Evolutionary conservation across 2,329 filamentous ascomycete species (phyloP), one percentile per base, ranked within the genome.

Genomic region (Aspergillus sp.): DNA sequence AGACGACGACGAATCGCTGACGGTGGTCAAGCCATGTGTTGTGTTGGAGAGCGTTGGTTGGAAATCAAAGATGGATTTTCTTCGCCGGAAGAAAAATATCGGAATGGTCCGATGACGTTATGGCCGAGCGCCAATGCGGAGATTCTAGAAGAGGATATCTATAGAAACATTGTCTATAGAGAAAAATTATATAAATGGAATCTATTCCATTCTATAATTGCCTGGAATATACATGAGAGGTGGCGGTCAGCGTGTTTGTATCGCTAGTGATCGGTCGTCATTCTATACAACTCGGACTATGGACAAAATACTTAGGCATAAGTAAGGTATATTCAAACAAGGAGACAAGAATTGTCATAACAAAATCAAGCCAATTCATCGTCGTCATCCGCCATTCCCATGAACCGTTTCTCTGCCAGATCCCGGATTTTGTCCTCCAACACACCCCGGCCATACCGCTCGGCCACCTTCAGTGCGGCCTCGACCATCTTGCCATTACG

Each of bases 381-480:
- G 45, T 77, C 73, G 52, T 82, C 79, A 15, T 80, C 83, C 17
- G 80, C 80, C 64, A 80, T 70, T 7, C 80, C 82, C 50, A 77
- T 75, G 37, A 84, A 69, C 62, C 83, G 77, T 62, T 75, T 76
- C 74, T 96, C 90, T 1, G 84, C 90, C 59, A 93, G 60, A 64
- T 94, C 88, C 45, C 84, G 79, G 62, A 98, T 97, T 80, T 97
- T 97, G 61, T 91, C 88, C 38, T 85, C 85, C 57, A 98, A 70
- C 22, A 96, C 80, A 37, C 80, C 78, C 51, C 87, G 77, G 7
- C 87, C 87, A 71, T 94, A 98, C 58, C 91, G 77, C 63, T 86
- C 82, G 7, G 93, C 93, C 44, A 98, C 82, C 77, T 94, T 95
- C 48, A 83, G 82, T 1, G 93, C 93, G 4, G 91, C 87, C 66